phyloP scores from a whole-genome alignment of 1,139 yeast species.

The Yamadazyma epiphylla region DNA sequence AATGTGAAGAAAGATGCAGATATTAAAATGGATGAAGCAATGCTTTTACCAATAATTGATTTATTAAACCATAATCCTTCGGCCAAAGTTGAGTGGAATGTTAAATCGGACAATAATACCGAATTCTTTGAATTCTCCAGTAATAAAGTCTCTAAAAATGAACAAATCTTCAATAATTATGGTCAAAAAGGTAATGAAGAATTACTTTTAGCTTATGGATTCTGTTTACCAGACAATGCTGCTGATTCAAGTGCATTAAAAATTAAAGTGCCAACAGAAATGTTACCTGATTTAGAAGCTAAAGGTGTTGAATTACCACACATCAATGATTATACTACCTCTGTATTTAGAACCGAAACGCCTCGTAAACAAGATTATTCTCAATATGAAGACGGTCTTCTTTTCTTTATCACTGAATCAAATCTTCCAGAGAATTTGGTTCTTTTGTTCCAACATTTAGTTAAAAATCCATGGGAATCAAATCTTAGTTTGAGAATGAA shows the following conservation, averaged over 20 bases:
- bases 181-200: constrained; percentile 88
- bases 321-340: constrained; percentile 44
- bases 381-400: constrained; percentile 34
- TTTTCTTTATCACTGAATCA: constrained; percentile 36
- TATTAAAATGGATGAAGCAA: constrained; percentile 46
- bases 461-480: constrained; percentile 41
- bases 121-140: constrained; percentile 27
- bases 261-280: constrained; percentile 42
- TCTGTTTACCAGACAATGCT: constrained; percentile 56
- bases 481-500: constrained; percentile 46
- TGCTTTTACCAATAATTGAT: constrained; percentile 77
- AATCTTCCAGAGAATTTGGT: constrained; percentile 46
- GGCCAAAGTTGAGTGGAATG: constrained; percentile 64
- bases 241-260: constrained; percentile 62
- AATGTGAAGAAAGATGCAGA: constrained; percentile 18
- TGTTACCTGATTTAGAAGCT: constrained; percentile 28
- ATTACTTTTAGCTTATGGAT: constrained; percentile 62
- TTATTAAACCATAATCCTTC: constrained; percentile 66
- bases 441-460: constrained; percentile 49
- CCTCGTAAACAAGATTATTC: constrained; percentile 6
- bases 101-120: constrained; percentile 14
- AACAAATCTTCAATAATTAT: constrained; percentile 71
- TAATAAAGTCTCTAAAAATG: constrained; percentile 23
- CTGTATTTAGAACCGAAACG: constrained; percentile 19
- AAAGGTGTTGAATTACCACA: constrained; percentile 46